Base-by-base conservation (phyloP, 2,329 filamentous ascomycete species). In the Colletotrichum sp. region DNA sequence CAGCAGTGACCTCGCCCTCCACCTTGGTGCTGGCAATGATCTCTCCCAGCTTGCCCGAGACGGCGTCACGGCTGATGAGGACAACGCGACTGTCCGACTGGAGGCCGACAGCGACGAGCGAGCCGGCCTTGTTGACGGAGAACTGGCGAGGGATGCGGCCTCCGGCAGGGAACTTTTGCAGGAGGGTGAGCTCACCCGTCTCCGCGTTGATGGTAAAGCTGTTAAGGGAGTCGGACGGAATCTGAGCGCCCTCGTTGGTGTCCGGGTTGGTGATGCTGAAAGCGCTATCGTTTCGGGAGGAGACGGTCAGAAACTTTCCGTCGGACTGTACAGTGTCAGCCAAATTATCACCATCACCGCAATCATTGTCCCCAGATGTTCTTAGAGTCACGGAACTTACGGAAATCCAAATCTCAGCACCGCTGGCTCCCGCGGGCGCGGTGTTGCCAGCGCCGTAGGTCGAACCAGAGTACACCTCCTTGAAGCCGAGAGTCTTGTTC, bases 101-200 rank as follows among this genome's bases (percentile, higher is more conserved):
- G 78, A 94, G 87, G 1, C 89, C 93, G 32, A 95, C 90, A 2
- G 92, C 94, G 4, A 95, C 84, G 74, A 93, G 84, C 71, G 88
- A 88, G 2, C 94, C 94, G 13, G 88, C 89, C 77, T 87, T 88
- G 83, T 93, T 95, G 72, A 95, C 84, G 67, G 89, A 90, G 82
- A 95, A 94, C 55, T 94, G 93, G 26, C 94, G 89, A 1, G 95
- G 94, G 71, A 88, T 90, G 9, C 85, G 83, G 4, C 95, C 95
- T 65, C 93, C 93, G 1, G 92, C 89, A 0, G 93, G 87, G n/a
- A 89, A 89, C 32, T 92, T 86, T 79, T 93, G 89, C 4, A 91
- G 82, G 72, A 91, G 88, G 1, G 81, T 83, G 30, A 95, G 86
- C 2, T 83, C 85, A 8, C 93, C 93, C n/a, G 88, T 89, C 16